phyloP scores from a whole-genome alignment of 2,329 filamentous ascomycete species.

The Fusarium xylarioides region DNA sequence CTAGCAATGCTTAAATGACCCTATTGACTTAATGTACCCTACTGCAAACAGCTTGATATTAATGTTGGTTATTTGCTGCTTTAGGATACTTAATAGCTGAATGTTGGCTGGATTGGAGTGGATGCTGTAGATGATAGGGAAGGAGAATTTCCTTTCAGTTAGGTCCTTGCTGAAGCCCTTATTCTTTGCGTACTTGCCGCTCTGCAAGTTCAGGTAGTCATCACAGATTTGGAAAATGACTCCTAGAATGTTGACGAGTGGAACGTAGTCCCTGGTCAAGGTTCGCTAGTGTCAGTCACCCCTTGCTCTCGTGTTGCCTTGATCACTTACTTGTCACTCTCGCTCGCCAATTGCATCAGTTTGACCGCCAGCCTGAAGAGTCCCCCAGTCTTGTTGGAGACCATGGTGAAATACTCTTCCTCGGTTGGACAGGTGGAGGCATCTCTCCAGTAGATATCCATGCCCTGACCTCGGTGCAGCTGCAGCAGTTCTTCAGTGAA shows the following conservation, averaged over 20 bases:
- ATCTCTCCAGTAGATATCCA: not conserved
- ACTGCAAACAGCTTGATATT: not conserved
- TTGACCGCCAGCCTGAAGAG: not conserved
- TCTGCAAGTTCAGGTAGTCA: not conserved
- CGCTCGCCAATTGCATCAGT: not conserved
- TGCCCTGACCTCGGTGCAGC: not conserved
- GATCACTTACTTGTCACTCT: not conserved
- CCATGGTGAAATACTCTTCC: not conserved
- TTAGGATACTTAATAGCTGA: not conserved
- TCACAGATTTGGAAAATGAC: not conserved
- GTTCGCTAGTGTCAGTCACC: not conserved
- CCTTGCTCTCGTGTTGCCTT: not conserved
- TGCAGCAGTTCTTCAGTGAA: not conserved
- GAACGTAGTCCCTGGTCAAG: not conserved
- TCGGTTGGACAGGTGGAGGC: not conserved
- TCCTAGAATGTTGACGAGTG: not conserved
- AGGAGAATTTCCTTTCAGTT: not conserved
- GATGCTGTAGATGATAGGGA: not conserved
- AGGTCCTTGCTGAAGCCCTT: not conserved
- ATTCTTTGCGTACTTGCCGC: not conserved
- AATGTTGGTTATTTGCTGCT: not conserved
- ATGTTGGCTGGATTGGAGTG: not conserved
- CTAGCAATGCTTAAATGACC: not conserved
- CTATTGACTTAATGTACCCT: not conserved
- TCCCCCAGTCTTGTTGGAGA: not conserved